A percentile compares a stretch with the other conserved stretches of the same genome.
phyloP scores from a whole-genome alignment of 805 yeast species.

The Candida loeiensis region DNA sequence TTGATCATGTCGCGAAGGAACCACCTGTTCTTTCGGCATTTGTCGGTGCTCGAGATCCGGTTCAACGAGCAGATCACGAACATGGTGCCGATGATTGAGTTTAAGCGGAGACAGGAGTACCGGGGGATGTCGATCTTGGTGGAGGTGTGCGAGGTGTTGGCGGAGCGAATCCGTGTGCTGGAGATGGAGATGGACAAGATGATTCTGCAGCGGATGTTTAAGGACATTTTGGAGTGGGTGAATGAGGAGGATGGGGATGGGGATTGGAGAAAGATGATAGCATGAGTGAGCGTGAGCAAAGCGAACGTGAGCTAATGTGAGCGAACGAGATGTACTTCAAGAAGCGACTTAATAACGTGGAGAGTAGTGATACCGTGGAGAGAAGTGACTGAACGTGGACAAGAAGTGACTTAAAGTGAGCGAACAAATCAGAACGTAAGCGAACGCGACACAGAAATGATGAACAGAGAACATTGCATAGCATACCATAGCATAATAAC shows the following conservation, averaged over 20 bases:
- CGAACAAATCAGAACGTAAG: too few species aligned
- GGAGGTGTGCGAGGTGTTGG: constrained; percentile 75
- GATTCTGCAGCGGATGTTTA: constrained; percentile 53
- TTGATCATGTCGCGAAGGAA: constrained; percentile 29
- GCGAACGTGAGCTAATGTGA: too few species aligned
- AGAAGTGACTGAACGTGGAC: too few species aligned
- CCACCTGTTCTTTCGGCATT: constrained; percentile 38
- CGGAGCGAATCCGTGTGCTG: constrained; percentile 54
- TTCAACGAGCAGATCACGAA: constrained; percentile 55
- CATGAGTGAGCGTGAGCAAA: too few species aligned
- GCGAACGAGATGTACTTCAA: background rate
- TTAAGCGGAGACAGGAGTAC: constrained; percentile 50
- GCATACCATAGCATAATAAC: constrained; percentile 3
- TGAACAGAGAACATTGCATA: constrained; percentile 8
- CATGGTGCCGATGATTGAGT: constrained; percentile 63
- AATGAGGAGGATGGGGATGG: constrained; percentile 44
- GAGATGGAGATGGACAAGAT: constrained; percentile 56
- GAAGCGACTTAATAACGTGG: background rate
- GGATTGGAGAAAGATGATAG: constrained; percentile 1
- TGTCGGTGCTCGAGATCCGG: constrained; percentile 76
- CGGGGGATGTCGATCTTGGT: constrained; percentile 53
- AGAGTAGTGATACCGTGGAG: too few species aligned
- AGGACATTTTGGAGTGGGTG: constrained; percentile 65
- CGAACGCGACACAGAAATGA: constrained; percentile 25
- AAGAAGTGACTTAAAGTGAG: too few species aligned